phyloP scores from a whole-genome alignment of 108 stramenopile species.

The Bacterosira constricta region DNA sequence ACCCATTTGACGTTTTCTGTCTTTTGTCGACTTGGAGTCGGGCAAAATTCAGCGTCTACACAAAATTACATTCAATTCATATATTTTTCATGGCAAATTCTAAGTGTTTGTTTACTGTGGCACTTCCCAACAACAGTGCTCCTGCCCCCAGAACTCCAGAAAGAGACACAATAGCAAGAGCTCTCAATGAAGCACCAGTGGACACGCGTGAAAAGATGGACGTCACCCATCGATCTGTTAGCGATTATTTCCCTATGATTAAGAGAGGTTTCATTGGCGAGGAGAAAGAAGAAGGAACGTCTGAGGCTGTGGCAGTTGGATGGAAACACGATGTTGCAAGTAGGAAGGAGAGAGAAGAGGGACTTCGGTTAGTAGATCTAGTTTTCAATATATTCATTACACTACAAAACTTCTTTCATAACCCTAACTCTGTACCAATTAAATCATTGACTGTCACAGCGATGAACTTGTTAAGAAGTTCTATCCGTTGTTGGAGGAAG shows the following conservation, averaged over 20 bases:
- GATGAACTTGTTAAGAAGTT: constrained; percentile 81
- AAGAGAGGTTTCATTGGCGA: constrained; percentile 66
- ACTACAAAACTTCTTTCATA: no score
- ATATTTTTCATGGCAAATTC: constrained; percentile 5
- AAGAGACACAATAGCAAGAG: neutral
- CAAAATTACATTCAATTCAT: constrained; percentile 7
- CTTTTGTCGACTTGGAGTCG: constrained; percentile 19
- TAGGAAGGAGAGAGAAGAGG: constrained; percentile 84
- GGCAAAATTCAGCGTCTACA: neutral
- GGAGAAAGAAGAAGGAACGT: constrained; percentile 55
- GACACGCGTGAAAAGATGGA: constrained; percentile 30
- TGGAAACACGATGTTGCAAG: constrained; percentile 83
- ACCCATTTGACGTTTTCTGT: no score
- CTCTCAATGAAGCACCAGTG: constrained; percentile 5
- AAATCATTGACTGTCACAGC: constrained; percentile 26
- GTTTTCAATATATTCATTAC: neutral
- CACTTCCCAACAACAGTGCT: neutral
- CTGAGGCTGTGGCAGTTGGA: constrained; percentile 72
- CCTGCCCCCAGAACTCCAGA: constrained; percentile 11
- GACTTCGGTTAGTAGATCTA: constrained; percentile 57
- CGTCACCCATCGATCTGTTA: constrained; percentile 35
- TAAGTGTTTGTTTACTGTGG: neutral
- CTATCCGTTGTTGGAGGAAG: constrained; percentile 73
- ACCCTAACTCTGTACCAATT: neutral
- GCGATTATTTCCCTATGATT: constrained; percentile 85